Conservation (phyloP, 768 basidiomycete species). For the Psilocybe cubensis region DNA sequence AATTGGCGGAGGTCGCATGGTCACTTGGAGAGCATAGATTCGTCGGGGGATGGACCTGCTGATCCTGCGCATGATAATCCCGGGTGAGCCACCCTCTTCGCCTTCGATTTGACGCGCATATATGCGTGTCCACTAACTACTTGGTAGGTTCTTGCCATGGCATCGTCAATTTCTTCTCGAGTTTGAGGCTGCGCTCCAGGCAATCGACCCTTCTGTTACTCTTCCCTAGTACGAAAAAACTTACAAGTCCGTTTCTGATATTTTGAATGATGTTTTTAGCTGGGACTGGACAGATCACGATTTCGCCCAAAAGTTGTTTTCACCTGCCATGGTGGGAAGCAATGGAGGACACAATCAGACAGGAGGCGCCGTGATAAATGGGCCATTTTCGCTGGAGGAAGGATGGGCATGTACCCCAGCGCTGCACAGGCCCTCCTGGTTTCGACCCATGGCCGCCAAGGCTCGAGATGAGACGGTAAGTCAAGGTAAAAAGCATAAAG, state of each 20-base stretch:
- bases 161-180: slow-evolving; percentile 14
- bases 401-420: slow-evolving; percentile 6
- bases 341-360: slow-evolving; percentile 10
- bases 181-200: slow-evolving; percentile 12
- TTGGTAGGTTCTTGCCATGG: slow-evolving; percentile 13
- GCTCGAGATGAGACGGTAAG: not conserved
- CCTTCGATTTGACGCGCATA: slow-evolving; percentile 3
- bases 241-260: no score
- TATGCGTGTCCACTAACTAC: not conserved
- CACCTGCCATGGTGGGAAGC: slow-evolving; percentile 8
- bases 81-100: not conserved
- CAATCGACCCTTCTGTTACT: slow-evolving; percentile 13
- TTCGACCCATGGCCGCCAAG: not conserved
- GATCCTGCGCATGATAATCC: slow-evolving; percentile 14
- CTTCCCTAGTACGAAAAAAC: slow-evolving; percentile 9
- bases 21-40: not conserved
- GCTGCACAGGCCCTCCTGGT: slow-evolving; percentile 13
- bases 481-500: not conserved
- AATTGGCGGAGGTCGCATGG: slow-evolving; percentile 2
- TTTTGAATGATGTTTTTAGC: not conserved
- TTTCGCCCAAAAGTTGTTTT: slow-evolving; percentile 8
- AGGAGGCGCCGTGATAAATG: slow-evolving; percentile 11
- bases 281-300: slow-evolving; percentile 17
- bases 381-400: slow-evolving; percentile 11
- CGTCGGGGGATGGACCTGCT: not conserved